Evolutionary conservation across 371 early-diverging fungal species (phyloP), one percentile per base, ranked within the genome.

Genomic region (Mucor circinelloides): DNA sequence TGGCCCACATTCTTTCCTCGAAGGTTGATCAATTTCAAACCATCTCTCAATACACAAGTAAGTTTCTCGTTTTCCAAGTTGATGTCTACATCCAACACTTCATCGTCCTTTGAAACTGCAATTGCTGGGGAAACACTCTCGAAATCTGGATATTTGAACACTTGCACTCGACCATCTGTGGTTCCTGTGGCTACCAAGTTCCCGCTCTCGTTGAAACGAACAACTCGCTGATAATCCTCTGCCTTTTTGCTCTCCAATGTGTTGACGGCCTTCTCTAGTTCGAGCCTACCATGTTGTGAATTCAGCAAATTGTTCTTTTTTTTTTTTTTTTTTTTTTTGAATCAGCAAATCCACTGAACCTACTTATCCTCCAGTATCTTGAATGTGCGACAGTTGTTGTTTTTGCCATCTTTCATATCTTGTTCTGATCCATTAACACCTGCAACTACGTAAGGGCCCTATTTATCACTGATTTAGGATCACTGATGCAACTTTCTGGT

Each of bases 11-110:
- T 83, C 25, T 76, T 76, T 34, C 81, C 81, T 13, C 83, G 75
- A 32, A 86, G 58, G 3, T 78, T 71, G 38, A 90, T 57, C 31
- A 90, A 74, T 67, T 77, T 80, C 1, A 90, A 64, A 34, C 79
- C 78, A 17, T 81, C 70, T 13, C 82, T 70, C 3, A 85, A 79
- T 0, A 85, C 83, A 5, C 80, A 83, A 0, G 81, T 75, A 23
- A 84, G 67, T 59, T 84, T 80, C 48, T 77, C 73, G 48, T 83
- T 85, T 28, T 86, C 81, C 0, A 73, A 57, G 34, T 85, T 83
- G 60, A 91, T 85, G 70, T 87, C 89, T 3, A 89, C 81, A 69
- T 90, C 92, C 69, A 89, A 73, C 8, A 91, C 73, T 38, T 87
- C 89, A 59, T 81, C 83, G 6, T 83, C 72, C 1, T 63, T 57